These are phyloP conservation scores for Solanum pinnatisectum DNA, from an alignment of 257 asterid species.

Conservation along the genomic window DNA sequence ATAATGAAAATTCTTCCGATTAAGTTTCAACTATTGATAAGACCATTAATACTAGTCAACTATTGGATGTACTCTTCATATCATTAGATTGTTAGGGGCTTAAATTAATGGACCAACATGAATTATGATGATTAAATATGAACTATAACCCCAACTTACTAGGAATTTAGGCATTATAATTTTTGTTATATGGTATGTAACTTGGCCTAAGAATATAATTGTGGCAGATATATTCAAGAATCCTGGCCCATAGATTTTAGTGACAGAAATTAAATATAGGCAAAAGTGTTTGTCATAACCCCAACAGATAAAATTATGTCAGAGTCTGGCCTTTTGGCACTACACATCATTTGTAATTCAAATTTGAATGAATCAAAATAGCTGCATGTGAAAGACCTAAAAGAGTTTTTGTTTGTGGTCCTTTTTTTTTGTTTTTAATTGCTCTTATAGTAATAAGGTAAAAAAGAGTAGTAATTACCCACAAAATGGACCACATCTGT, in stretches of 20 bases:
- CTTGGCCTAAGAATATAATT: background rate
- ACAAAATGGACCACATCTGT: constrained; percentile 10
- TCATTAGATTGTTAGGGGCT: background rate
- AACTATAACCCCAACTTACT: background rate
- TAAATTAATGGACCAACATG: background rate
- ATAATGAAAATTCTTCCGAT: background rate
- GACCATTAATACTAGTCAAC: background rate
- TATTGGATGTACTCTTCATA: background rate
- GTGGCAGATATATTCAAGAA: background rate
- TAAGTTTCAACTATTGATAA: background rate
- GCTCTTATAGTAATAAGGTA: constrained; percentile 3
- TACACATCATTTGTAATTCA: constrained; percentile 2
- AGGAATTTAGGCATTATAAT: background rate
- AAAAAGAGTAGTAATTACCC: background rate
- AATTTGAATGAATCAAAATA: constrained; percentile 15
- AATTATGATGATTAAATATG: background rate
- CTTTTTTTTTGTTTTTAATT: background rate
- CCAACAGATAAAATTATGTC: background rate
- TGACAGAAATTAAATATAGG: background rate
- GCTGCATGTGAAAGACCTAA: constrained; percentile 7
- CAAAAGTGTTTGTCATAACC: background rate
- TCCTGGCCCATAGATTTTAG: background rate
- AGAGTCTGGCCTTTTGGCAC: background rate
- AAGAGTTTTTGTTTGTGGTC: constrained; percentile 5
- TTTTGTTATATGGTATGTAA: background rate